phyloP scores from a whole-genome alignment of 495 filamentous ascomycete genomes.

The Acidiella bohemica region DNA sequence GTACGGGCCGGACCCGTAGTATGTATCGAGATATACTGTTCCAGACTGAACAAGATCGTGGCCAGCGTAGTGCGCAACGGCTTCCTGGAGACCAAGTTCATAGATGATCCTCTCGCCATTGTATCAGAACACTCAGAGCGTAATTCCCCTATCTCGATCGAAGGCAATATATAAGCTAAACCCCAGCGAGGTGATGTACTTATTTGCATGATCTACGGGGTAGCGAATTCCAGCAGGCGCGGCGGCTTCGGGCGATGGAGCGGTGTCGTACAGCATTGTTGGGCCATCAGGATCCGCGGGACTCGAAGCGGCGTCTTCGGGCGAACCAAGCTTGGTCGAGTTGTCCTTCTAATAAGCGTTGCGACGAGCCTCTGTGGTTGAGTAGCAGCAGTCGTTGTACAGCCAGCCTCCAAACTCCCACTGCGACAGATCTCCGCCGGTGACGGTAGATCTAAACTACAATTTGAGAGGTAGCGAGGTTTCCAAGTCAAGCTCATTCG shows the following conservation, averaged over 20 bases:
- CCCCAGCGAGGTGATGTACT: conserved; percentile 42
- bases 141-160: conserved; percentile 31
- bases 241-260: conserved; percentile 28
- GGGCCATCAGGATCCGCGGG: conserved; percentile 27
- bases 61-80: conserved; percentile 40
- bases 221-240: conserved; percentile 31
- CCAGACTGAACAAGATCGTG: conserved; percentile 30
- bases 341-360: conserved; percentile 28
- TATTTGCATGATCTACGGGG: conserved; percentile 32
- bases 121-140: conserved; percentile 36
- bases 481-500: conserved; percentile 25
- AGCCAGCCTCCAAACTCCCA: conserved; percentile 37
- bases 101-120: conserved; percentile 41
- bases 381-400: conserved; percentile 38
- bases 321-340: conserved; percentile 33
- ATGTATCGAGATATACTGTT: conserved; percentile 33
- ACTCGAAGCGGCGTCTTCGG: conserved; percentile 35
- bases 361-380: conserved; percentile 33
- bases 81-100: conserved; percentile 41
- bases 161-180: conserved; percentile 39
- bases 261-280: conserved; percentile 26
- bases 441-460: conserved; percentile 33
- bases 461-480: conserved; percentile 36
- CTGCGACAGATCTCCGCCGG: conserved; percentile 32
- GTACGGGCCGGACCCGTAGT: conserved; percentile 35